A percentile compares a stretch with the other conserved stretches of the same genome.
These are phyloP conservation scores for Nepenthes mirabilis DNA, from an alignment of 148 eudicot genomes.

Conservation along the genomic window DNA sequence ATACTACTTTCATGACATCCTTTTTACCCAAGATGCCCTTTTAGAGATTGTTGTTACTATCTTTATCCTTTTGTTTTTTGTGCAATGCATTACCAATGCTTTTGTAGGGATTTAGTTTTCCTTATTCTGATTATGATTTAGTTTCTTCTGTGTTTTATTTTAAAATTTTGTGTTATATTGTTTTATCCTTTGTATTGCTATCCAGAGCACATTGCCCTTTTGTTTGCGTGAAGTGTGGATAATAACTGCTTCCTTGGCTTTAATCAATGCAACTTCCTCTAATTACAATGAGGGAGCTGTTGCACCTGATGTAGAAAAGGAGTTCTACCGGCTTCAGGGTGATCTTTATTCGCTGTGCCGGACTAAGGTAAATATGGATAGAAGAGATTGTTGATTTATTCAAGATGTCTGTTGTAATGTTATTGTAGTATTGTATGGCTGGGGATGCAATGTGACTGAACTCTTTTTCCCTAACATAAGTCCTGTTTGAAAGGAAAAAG, in stretches of 20 bases:
- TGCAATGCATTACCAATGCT: neutral
- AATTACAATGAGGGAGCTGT: slow-evolving; percentile 55
- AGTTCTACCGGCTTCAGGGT: slow-evolving; percentile 84
- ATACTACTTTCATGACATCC: neutral
- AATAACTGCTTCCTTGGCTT: slow-evolving; percentile 69
- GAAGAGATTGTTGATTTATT: neutral
- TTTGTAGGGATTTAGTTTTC: neutral
- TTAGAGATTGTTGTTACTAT: neutral
- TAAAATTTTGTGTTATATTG: slow-evolving; percentile 3
- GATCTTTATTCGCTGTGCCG: slow-evolving; percentile 81
- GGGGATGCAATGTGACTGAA: neutral
- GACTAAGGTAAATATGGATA: slow-evolving; percentile 48
- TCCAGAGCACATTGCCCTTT: slow-evolving; percentile 73
- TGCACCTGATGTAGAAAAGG: slow-evolving; percentile 69
- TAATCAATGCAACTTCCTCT: slow-evolving; percentile 61
- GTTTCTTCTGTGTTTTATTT: neutral
- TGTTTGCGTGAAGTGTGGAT: slow-evolving; percentile 98
- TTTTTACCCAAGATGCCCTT: neutral
- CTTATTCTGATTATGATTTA: neutral
- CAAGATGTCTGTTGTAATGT: neutral
- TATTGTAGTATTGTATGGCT: neutral
- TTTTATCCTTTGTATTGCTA: slow-evolving; percentile 10
- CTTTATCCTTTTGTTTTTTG: neutral
- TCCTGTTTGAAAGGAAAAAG: no score
- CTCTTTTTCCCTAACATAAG: neutral